These are phyloP conservation scores for Podospora comata DNA, from an alignment of 495 filamentous ascomycete species.

Conservation along the genomic window DNA sequence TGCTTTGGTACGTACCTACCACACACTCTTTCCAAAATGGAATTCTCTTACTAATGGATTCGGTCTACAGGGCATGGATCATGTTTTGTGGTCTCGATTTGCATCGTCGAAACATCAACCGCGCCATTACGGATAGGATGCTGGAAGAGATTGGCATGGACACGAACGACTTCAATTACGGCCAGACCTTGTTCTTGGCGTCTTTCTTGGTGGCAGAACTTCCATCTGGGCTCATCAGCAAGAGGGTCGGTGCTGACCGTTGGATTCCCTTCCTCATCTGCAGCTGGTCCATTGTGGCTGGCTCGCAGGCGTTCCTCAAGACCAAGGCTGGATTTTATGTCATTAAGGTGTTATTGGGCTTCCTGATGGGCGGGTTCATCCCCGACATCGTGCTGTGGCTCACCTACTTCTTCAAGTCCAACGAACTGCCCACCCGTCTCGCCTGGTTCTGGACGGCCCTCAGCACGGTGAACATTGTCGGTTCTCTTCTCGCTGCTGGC, in stretches of 20 bases:
- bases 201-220: constrained; percentile 50
- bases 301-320: constrained; percentile 41
- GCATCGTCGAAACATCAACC: constrained; percentile 44
- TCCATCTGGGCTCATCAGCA: constrained; percentile 46
- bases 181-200: constrained; percentile 44
- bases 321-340: constrained; percentile 40
- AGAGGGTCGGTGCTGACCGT: constrained; percentile 47
- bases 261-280: constrained; percentile 50
- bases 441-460: constrained; percentile 52
- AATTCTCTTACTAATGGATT: constrained; percentile 1
- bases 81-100: constrained; percentile 49
- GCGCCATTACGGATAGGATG: constrained; percentile 47
- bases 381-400: constrained; percentile 52
- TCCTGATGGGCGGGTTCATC: constrained; percentile 51
- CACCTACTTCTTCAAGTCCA: constrained; percentile 52
- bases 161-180: constrained; percentile 50
- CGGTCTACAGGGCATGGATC: constrained; percentile 33
- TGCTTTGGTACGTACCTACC: constrained; percentile 24
- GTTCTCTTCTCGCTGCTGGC: constrained; percentile 49
- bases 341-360: constrained; percentile 44
- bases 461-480: constrained; percentile 46
- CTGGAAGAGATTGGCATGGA: constrained; percentile 39
- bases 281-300: constrained; percentile 42
- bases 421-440: constrained; percentile 50
- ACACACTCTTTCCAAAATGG: neutral